These are phyloP conservation scores for Neurospora pannonica DNA, from an alignment of 495 filamentous ascomycete species.

Conservation along the genomic window DNA sequence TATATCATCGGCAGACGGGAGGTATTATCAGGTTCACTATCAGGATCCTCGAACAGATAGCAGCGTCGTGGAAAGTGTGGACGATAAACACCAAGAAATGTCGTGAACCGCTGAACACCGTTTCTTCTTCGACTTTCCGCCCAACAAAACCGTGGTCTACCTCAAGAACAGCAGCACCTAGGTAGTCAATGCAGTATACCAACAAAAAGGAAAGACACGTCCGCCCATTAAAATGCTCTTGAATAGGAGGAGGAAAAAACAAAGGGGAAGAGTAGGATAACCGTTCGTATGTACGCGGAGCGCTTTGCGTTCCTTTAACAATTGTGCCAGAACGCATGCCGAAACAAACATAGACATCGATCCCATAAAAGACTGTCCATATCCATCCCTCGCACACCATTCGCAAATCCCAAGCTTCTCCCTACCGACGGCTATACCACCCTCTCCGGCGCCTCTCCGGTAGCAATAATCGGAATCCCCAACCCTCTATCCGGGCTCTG, in stretches of 20 bases:
- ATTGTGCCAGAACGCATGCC: too few species aligned
- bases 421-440: constrained; percentile 49
- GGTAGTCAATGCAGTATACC: not conserved
- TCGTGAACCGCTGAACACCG: not conserved
- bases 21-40: not conserved
- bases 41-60: not conserved
- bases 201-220: not conserved
- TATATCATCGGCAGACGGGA: too few species aligned
- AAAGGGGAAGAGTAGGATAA: not conserved
- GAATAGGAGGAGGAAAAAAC: not conserved
- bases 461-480: constrained; percentile 77
- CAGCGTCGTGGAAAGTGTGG: not conserved
- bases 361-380: too few species aligned
- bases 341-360: too few species aligned
- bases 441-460: constrained; percentile 72
- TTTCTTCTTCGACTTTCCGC: not conserved
- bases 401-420: too few species aligned
- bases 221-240: not conserved
- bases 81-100: not conserved
- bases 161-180: not conserved
- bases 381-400: too few species aligned
- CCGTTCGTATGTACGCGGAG: not conserved
- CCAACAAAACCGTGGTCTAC: not conserved
- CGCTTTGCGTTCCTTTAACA: not conserved
- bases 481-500: constrained; percentile 91